Base-by-base conservation (phyloP, 2,329 filamentous ascomycete genomes). In the Pyricularia grisea region DNA sequence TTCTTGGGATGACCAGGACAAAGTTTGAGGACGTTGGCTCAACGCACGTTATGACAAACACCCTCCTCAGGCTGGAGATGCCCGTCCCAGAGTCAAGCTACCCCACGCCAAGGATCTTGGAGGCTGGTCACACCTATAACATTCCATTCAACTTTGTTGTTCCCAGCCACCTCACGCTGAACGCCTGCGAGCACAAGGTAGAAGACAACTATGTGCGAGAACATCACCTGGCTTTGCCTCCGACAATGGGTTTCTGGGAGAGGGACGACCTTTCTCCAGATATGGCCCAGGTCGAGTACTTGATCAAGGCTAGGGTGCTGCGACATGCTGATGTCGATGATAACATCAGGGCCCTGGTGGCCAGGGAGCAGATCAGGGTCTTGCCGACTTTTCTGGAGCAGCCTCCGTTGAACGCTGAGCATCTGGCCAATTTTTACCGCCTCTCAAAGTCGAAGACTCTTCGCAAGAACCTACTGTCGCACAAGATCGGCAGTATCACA, bases 91-190 rank as follows among this genome's bases (percentile, higher is more conserved):
- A 79, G n/a, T 78, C 79, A 0, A 74, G 78, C 7, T 82, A 87
- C 68, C 85, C 85, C 2, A 76, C 77, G 9, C 77, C 81, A 25
- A 78, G 81, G 42, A 73, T 85, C 33, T 83, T 87, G 70, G 78
- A 83, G 75, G 78, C 80, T n/a, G 83, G 81, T 2, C 75, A 75
- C 71, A 80, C 79, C 30, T 85, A 86, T 76, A 80, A 74, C 17
- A 76, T 88, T 28, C 85, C 85, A n/a, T 86, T 88, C 78, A 77
- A 85, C 77, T 88, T 88, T 72, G 82, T 88, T 70, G 81, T 88
- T 20, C 86, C 86, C n/a, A 79, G 80, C 72, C 82, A 87, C 68
- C 82, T 88, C 70, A 87, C 85, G 23, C 78, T 87, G 67, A 81
- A 81, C 70, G 84, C 85, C 23, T 88, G 86, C 79, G 83, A 78